Conservation (phyloP, 352 stramenopile species). For the Pythium pyrilobum region DNA sequence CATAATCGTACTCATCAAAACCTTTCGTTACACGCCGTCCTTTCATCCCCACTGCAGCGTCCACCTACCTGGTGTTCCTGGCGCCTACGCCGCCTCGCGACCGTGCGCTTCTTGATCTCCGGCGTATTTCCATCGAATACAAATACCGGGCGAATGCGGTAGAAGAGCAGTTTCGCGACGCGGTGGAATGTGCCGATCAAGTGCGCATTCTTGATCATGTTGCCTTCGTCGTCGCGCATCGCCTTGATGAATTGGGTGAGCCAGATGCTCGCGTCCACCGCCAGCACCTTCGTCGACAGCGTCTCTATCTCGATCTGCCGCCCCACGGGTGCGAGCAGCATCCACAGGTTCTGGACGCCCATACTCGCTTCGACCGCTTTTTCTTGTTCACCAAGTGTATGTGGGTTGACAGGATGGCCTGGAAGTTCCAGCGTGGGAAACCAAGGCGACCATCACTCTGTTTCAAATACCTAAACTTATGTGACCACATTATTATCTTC, state of each 20-base stretch:
- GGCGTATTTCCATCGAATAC: conserved; percentile 98
- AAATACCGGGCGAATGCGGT: conserved; percentile 97
- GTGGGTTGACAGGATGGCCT: neutral
- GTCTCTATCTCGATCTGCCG: conserved; percentile 98
- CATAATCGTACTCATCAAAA: too few species aligned
- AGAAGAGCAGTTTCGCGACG: conserved; percentile 93
- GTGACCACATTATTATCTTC: conserved; percentile 11
- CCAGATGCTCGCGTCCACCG: conserved; percentile 99
- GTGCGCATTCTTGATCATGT: conserved; percentile 94
- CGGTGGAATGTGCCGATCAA: conserved; percentile 93
- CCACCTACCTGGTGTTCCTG: conserved; percentile 51
- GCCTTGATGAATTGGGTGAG: conserved; percentile 99
- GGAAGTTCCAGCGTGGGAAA: neutral
- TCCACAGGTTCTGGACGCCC: conserved; percentile 99
- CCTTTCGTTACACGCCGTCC: neutral
- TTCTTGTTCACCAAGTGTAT: neutral
- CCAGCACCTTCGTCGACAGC: conserved; percentile 92
- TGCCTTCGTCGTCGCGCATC: conserved; percentile 94
- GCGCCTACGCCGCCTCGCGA: conserved; percentile 49
- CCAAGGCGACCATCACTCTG: conserved; percentile 16
- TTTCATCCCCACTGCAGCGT: neutral
- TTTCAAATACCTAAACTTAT: conserved; percentile 4
- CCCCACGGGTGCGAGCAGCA: conserved; percentile 94
- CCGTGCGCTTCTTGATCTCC: conserved; percentile 93
- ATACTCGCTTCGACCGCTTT: conserved; percentile 46